Evolutionary conservation across 768 basidiomycete species (phyloP), one percentile per base, ranked within the genome.

Genomic region (Agaricus blazei): DNA sequence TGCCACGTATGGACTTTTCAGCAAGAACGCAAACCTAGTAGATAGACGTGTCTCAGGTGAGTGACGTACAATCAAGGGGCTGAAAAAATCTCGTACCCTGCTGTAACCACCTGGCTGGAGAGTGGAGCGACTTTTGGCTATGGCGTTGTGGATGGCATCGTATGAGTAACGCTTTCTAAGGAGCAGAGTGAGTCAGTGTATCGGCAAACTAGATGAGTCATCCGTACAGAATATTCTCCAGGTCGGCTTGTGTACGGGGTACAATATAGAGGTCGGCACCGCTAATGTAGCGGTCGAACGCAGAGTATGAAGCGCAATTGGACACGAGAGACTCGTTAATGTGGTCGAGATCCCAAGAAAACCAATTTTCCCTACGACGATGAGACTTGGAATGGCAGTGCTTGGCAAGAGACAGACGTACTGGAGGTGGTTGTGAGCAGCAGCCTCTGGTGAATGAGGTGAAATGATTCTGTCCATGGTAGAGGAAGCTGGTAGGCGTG

Each of bases 121-220:
- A 15, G 81, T 72, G 19, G 82, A 80, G 44, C 84, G 84, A 62
- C 86, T 84, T 56, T 78, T 78, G 15, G 90, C 75, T 64, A 92
- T 88, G 8, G 82, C 80, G 64, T 91, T 92, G 67, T 92, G 90
- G 52, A 92, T 88, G 9, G 84, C 81, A 59, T 91, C 89, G 62
- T 88, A 83, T 0, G 86, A 80, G 63, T 91, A 91, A 64, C 88
- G 77, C 54, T 83, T 78, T 56, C 89, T 91, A 65, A 46, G 31
- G 55, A 51, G 9, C 15, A 29, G 56, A 52, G 50, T 43, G 43
- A 50, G 58, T 58, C 34, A 55, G 36, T 51, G 53, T 19, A 28
- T 34, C 36, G 45, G 38, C 58, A 48, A 61, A 7, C 62, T 60
- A 52, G 29, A 26, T 56, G 15, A 44, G 9, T 52, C 19, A n/a